phyloP scores from a whole-genome alignment of 257 asterid genomes.

The Nicotiana otophora region DNA sequence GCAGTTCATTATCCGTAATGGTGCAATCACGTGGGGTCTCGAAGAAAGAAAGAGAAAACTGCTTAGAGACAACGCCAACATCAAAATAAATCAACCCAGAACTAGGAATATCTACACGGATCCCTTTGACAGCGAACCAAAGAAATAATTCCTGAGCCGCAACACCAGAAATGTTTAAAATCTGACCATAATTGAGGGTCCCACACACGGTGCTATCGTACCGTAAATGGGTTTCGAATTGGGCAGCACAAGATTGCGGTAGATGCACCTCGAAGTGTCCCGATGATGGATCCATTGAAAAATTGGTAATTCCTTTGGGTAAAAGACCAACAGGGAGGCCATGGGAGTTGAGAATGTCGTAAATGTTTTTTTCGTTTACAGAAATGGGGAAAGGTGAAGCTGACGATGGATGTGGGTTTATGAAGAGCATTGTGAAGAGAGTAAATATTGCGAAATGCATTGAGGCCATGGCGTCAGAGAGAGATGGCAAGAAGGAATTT shows the following conservation, averaged over 20 bases:
- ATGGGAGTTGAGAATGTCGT: constrained; percentile 48
- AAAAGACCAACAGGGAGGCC: constrained; percentile 71
- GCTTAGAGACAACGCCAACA: constrained; percentile 75
- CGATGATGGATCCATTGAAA: constrained; percentile 39
- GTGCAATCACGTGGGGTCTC: constrained; percentile 76
- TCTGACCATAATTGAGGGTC: constrained; percentile 35
- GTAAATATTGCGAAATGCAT: not conserved
- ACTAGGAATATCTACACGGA: constrained; percentile 75
- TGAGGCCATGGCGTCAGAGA: not conserved
- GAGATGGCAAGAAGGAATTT: constrained; percentile 20
- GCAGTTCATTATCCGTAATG: constrained; percentile 15
- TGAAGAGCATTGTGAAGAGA: not conserved
- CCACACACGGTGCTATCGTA: constrained; percentile 62
- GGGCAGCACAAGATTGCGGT: constrained; percentile 57
- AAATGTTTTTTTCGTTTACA: constrained; percentile 9
- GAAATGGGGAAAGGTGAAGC: not conserved
- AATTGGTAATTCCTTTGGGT: constrained; percentile 62
- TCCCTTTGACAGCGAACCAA: constrained; percentile 76
- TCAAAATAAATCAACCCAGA: constrained; percentile 92
- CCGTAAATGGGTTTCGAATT: constrained; percentile 68
- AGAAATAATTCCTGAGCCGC: constrained; percentile 76
- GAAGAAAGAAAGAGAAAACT: constrained; percentile 68
- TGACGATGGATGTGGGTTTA: constrained; percentile 9
- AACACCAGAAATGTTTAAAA: constrained; percentile 57
- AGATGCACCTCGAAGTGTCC: constrained; percentile 54